Conservation (phyloP, 306 rosid species). For the Delonix regia region DNA sequence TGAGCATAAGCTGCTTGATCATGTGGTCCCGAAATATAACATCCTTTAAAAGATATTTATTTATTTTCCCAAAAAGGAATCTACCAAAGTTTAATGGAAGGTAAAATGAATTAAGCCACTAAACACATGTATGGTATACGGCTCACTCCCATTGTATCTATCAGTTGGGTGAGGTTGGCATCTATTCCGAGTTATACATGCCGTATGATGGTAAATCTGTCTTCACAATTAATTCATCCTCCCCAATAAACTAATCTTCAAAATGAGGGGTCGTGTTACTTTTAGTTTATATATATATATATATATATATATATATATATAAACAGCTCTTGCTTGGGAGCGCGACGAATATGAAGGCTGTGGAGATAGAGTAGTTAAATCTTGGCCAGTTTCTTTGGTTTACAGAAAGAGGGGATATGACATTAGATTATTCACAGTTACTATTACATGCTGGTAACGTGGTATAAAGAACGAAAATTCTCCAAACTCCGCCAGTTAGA, state of each 20-base stretch:
- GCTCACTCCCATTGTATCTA: not conserved
- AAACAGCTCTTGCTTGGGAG: not conserved
- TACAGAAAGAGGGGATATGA: not conserved
- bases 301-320: too few relatives aligned
- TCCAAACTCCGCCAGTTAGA: too few relatives aligned
- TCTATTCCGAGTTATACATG: too few relatives aligned
- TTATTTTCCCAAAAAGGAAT: not conserved
- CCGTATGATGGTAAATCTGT: not conserved
- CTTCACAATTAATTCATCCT: not conserved
- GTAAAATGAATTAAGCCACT: not conserved
- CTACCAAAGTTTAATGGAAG: not conserved
- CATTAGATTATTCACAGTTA: not conserved
- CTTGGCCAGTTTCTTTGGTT: not conserved
- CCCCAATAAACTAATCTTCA: not conserved
- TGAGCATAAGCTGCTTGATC: conserved; percentile 21
- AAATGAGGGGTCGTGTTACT: not conserved
- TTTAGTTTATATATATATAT: too few relatives aligned
- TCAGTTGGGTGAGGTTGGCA: not conserved
- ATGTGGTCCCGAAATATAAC: not conserved
- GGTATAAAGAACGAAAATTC: not conserved
- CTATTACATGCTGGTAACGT: not conserved
- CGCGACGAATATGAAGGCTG: not conserved
- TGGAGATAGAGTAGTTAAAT: not conserved
- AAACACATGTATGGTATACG: too few relatives aligned
- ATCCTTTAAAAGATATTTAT: not conserved